phyloP scores from a whole-genome alignment of 805 yeast genomes.

The Metschnikowia lochheadii region DNA sequence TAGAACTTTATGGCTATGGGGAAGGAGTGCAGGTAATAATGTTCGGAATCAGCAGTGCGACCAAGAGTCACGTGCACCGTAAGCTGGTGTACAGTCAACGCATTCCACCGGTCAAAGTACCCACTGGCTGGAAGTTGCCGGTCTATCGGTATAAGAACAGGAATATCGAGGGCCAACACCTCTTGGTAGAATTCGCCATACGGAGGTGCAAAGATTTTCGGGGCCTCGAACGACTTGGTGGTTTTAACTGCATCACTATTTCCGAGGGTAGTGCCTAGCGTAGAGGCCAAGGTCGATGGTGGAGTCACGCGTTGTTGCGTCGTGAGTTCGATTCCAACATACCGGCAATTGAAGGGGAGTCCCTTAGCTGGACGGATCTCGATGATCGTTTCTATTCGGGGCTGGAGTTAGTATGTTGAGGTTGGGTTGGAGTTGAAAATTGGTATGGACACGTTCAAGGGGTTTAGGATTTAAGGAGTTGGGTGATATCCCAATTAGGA shows the following conservation, averaged over 20 bases:
- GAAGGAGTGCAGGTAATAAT: constrained; percentile 31
- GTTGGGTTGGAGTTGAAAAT: neutral
- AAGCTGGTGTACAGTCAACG: constrained; percentile 44
- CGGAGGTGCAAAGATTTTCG: constrained; percentile 35
- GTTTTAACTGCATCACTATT: constrained; percentile 29
- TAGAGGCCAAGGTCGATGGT: constrained; percentile 36
- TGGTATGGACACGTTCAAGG: neutral
- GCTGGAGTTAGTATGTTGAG: constrained; percentile 26
- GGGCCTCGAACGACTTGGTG: constrained; percentile 32
- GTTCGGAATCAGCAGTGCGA: constrained; percentile 27
- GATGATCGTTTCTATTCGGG: constrained; percentile 55
- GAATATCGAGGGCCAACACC: constrained; percentile 54
- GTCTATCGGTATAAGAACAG: constrained; percentile 53
- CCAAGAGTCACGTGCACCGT: constrained; percentile 37
- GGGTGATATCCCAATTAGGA: neutral
- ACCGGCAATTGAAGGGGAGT: constrained; percentile 42
- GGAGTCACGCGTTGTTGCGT: constrained; percentile 48
- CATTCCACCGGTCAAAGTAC: constrained; percentile 43
- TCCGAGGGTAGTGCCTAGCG: constrained; percentile 4
- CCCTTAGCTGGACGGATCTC: constrained; percentile 52
- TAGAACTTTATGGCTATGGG: constrained; percentile 54
- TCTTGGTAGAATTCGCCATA: constrained; percentile 37
- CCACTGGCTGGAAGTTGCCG: constrained; percentile 53
- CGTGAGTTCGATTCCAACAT: constrained; percentile 45
- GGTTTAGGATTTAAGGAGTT: neutral